Percentiles rank a stretch among this genome's conserved stretches.
Conservation (phyloP, 768 basidiomycete genomes). For the Leccinellum luteum region DNA sequence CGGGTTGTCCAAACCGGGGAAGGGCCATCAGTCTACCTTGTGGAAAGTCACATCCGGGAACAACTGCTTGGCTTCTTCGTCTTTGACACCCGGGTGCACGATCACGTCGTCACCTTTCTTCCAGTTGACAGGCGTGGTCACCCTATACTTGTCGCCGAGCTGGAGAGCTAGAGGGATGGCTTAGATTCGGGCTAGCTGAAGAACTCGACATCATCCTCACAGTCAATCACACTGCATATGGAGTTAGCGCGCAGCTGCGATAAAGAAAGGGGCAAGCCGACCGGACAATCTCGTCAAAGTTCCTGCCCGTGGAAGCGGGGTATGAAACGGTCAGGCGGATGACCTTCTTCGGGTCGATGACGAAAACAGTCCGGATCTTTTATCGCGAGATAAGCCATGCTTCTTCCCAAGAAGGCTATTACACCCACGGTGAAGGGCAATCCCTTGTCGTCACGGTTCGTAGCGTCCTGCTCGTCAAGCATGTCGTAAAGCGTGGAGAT, state of each 20-base stretch:
- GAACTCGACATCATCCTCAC: slow-evolving; percentile 35
- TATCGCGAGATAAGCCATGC: background rate
- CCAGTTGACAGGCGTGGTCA: slow-evolving; percentile 96
- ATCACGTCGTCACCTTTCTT: slow-evolving; percentile 91
- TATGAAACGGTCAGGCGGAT: slow-evolving; percentile 90
- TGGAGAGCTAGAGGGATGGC: slow-evolving; percentile 64
- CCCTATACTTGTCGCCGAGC: slow-evolving; percentile 78
- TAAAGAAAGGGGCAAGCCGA: slow-evolving; percentile 18
- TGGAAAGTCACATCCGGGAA: slow-evolving; percentile 84
- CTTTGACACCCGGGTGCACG: slow-evolving; percentile 77
- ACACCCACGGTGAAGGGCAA: slow-evolving; percentile 82
- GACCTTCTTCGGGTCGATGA: slow-evolving; percentile 95
- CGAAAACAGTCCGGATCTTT: slow-evolving; percentile 92
- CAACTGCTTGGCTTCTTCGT: slow-evolving; percentile 86
- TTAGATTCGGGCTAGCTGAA: slow-evolving; percentile 19
- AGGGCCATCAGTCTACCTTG: slow-evolving; percentile 48
- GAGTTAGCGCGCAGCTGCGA: slow-evolving; percentile 4
- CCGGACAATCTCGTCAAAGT: slow-evolving; percentile 76
- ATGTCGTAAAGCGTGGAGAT: slow-evolving; percentile 90
- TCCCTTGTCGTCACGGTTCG: slow-evolving; percentile 82
- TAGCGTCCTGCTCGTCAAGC: slow-evolving; percentile 93
- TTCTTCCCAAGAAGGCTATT: background rate
- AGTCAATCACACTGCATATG: slow-evolving; percentile 67
- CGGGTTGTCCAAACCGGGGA: background rate
- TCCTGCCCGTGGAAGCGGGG: slow-evolving; percentile 94